Evolutionary conservation across 306 rosid genomes (phyloP).

Genomic region (Mimosa pudica): DNA sequence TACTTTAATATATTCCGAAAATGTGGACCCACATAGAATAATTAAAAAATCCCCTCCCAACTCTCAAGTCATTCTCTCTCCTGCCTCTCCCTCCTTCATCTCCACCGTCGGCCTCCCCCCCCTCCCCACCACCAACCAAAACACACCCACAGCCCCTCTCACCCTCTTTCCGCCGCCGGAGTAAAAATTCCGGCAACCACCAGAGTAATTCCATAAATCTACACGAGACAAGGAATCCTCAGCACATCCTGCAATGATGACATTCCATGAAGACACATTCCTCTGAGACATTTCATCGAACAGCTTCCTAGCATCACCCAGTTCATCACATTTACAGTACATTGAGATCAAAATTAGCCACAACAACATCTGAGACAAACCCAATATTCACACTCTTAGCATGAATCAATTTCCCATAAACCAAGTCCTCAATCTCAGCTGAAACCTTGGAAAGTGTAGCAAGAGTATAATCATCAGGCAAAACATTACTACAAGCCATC

Average conservation of each 20-base stretch:
- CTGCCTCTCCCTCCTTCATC: too few species aligned
- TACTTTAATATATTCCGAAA: too few species aligned
- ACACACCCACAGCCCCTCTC: too few species aligned
- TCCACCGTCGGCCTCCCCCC: too few species aligned
- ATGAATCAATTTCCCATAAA: conserved; percentile 58
- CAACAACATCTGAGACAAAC: conserved; percentile 55
- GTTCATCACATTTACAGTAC: conserved; percentile 60
- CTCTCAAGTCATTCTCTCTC: too few species aligned
- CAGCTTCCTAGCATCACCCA: conserved; percentile 49
- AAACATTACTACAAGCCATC: conserved; percentile 45
- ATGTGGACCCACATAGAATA: too few species aligned
- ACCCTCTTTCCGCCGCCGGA: too few species aligned
- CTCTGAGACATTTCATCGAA: conserved; percentile 76
- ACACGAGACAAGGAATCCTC: conserved; percentile 26
- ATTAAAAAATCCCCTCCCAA: too few species aligned
- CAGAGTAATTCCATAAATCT: conserved; percentile 46
- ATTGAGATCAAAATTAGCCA: conserved; percentile 64
- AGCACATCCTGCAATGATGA: conserved; percentile 52
- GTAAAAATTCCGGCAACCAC: background rate
- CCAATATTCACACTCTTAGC: conserved; percentile 63
- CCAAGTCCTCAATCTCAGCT: conserved; percentile 55
- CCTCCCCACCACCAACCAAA: too few species aligned
- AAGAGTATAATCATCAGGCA: conserved; percentile 71
- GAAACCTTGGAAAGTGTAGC: conserved; percentile 65
- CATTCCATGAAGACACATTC: conserved; percentile 74